Base-by-base conservation (phyloP, 441 rosid genomes). In the Arabidopsis hybrid region DNA sequence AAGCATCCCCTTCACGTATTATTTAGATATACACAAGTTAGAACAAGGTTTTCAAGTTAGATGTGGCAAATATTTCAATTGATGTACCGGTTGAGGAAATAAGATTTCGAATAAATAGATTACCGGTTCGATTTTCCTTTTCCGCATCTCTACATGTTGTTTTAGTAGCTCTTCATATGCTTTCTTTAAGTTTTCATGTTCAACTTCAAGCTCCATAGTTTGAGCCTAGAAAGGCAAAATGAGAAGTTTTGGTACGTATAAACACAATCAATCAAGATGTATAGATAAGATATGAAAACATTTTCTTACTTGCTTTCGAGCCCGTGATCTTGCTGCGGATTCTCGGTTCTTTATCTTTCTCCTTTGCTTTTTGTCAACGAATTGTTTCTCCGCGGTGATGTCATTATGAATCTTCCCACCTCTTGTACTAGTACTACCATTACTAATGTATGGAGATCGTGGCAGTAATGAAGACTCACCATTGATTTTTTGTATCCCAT, bases 271-370 rank as follows among this genome's bases (percentile, higher is more conserved):
- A 14, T 38, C 13, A 51, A 47, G 5, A 32, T 17, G 29, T 18
- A 40, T 40, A 14, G 14, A 49, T 18, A 64, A 55, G 16, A 13
- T 43, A 43, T 43, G 3, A 13, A 43, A 43, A 43, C 49, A 5
- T n/a, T 45, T 43, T 45, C 8, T 82, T 74, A 95, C 99, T 93
- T 92, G 91, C 78, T 92, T 88, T 34, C 99, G 96, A 67, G 97
- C 99, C 6, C 96, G 83, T 16, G 97, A 95, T 68, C 97, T 87
- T 35, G 96, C 95, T 81, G 97, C 96, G 3, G 97, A 89, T 80
- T 89, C 99, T 72, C 97, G 86, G 59, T 95, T 92, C 84, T 91
- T 95, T 57, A 95, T 92, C 97, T 86, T 95, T 81, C 97, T 92
- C 77, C 83, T 88, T 65, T 85, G 91, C 75, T 83, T 86, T 85